Conservation (phyloP, 495 filamentous ascomycete genomes). For the Podospora pseudoanserina region DNA sequence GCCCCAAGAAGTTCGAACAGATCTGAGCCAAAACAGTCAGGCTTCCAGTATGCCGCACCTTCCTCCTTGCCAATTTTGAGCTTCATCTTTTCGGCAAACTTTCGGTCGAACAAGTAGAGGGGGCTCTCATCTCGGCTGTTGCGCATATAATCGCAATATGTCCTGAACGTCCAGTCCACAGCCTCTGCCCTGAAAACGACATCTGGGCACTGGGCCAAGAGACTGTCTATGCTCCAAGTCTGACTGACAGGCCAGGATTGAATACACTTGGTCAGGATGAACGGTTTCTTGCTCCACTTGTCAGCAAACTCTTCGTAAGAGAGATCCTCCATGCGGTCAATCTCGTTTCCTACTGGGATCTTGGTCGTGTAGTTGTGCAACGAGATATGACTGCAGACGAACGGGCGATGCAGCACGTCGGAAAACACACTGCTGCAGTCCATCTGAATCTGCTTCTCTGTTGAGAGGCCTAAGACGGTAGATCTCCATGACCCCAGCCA, state of each 20-base stretch:
- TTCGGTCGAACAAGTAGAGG: conserved; percentile 85
- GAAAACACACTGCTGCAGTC: conserved; percentile 82
- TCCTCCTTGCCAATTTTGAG: conserved; percentile 56
- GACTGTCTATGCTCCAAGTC: conserved; percentile 64
- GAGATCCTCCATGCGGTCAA: conserved; percentile 65
- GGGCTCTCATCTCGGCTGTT: conserved; percentile 84
- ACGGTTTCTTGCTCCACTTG: conserved; percentile 76
- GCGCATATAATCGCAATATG: conserved; percentile 80
- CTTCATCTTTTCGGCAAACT: conserved; percentile 84
- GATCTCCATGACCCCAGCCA: conserved; percentile 89
- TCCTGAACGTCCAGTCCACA: conserved; percentile 81
- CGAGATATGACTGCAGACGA: conserved; percentile 76
- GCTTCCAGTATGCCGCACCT: conserved; percentile 72
- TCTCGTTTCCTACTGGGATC: conserved; percentile 71
- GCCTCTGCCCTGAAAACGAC: conserved; percentile 83
- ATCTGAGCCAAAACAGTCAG: conserved; percentile 83
- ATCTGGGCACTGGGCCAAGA: conserved; percentile 61
- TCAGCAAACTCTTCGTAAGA: conserved; percentile 67
- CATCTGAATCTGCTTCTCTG: conserved; percentile 47
- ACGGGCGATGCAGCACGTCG: conserved; percentile 85
- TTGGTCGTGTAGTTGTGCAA: conserved; percentile 61
- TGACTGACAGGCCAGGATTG: conserved; percentile 76
- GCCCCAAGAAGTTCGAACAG: conserved; percentile 77
- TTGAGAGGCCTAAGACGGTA: conserved; percentile 65
- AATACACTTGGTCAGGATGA: conserved; percentile 84